These are phyloP conservation scores for Ramaria sp. DNA, from an alignment of 768 basidiomycete genomes.

Conservation along the genomic window DNA sequence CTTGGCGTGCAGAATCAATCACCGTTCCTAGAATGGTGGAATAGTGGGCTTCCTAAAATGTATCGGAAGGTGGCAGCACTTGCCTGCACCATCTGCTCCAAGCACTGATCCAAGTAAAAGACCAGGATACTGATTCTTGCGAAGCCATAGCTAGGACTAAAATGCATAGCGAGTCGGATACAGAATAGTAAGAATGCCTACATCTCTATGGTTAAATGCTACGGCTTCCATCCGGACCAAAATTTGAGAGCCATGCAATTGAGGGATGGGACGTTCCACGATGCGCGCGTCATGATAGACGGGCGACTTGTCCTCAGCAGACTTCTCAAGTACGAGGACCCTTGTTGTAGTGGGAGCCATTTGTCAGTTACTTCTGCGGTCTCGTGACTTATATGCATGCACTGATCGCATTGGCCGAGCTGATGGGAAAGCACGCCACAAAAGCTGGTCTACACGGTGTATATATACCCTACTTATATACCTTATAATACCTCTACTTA, in stretches of 20 bases:
- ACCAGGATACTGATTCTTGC: conserved; percentile 55
- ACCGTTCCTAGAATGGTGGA: conserved; percentile 41
- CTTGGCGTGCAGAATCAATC: conserved; percentile 39
- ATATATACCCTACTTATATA: too few relatives aligned
- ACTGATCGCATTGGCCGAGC: too few relatives aligned
- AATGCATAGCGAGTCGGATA: neutral
- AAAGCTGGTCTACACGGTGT: too few relatives aligned
- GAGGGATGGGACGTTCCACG: conserved; percentile 37
- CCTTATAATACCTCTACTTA: neutral
- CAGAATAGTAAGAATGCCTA: conserved; percentile 18
- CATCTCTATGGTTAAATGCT: conserved; percentile 72
- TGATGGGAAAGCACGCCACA: neutral
- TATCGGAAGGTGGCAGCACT: conserved; percentile 10
- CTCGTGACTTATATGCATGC: too few relatives aligned
- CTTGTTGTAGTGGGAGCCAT: conserved; percentile 31
- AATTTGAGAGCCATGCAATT: conserved; percentile 45
- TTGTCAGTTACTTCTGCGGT: too few relatives aligned
- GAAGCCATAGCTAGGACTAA: conserved; percentile 56
- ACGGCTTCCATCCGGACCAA: conserved; percentile 60
- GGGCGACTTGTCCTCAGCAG: conserved; percentile 27
- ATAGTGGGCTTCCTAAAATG: neutral
- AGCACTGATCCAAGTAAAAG: conserved; percentile 49
- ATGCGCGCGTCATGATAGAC: conserved; percentile 49
- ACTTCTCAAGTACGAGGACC: conserved; percentile 38
- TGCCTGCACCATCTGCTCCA: conserved; percentile 70